Conservation (phyloP, 768 basidiomycete species). For the Kwoniella botswanensis region DNA sequence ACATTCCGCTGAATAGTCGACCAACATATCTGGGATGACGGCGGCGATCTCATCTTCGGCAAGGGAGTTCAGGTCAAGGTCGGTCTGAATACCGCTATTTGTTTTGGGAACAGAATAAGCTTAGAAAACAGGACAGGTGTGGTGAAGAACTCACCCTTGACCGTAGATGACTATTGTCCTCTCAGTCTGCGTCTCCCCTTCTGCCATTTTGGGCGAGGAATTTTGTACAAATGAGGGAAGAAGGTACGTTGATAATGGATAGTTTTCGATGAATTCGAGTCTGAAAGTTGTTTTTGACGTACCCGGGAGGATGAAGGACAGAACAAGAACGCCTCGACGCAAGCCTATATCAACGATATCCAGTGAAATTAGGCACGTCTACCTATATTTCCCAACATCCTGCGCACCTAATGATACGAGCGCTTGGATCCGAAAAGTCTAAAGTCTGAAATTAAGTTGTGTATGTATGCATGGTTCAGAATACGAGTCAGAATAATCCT, state of each 20-base stretch:
- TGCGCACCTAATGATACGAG: not conserved
- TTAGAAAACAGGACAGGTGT: not conserved
- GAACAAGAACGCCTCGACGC: not conserved
- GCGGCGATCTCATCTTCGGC: conserved; percentile 74
- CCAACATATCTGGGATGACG: conserved; percentile 61
- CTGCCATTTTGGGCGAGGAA: conserved; percentile 28
- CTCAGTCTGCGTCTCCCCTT: conserved; percentile 12
- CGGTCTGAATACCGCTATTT: conserved; percentile 57
- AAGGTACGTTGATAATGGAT: not conserved
- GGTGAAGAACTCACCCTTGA: conserved; percentile 37
- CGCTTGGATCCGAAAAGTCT: not conserved
- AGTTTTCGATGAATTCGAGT: not conserved
- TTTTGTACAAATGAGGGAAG: not conserved
- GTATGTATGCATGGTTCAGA: not conserved
- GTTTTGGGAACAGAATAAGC: not conserved
- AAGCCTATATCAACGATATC: not conserved
- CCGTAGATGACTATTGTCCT: conserved; percentile 43
- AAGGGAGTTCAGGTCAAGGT: conserved; percentile 85
- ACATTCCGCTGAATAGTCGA: conserved; percentile 57
- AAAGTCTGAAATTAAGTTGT: not conserved
- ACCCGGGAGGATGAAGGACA: not conserved
- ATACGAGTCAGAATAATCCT: not conserved
- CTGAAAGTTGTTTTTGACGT: not conserved
- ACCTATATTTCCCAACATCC: not conserved
- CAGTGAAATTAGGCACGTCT: not conserved